Percentiles rank a stretch among this genome's conserved stretches.
Conservation (phyloP, 108 stramenopile species). For the Skeletonema tropicum region DNA sequence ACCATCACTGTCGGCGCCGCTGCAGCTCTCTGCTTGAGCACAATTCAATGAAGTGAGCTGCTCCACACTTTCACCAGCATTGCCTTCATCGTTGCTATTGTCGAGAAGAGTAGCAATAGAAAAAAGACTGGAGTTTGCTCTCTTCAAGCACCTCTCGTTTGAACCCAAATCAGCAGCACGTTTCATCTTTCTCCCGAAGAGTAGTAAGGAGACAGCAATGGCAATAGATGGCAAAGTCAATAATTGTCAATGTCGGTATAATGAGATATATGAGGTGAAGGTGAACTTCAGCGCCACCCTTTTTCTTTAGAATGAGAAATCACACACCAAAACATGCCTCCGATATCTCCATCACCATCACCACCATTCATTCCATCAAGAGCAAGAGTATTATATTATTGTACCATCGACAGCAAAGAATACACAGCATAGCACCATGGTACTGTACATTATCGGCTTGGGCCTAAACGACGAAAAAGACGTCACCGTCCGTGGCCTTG, state of each 20-base stretch:
- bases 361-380: too few relatives aligned
- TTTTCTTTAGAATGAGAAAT: too few relatives aligned
- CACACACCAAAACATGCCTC: too few relatives aligned
- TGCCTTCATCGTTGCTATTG: slow-evolving; percentile 12
- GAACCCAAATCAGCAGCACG: neutral
- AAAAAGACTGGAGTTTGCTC: slow-evolving; percentile 47
- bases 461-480: slow-evolving; percentile 98
- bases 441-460: slow-evolving; percentile 96
- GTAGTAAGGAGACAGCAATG: too few relatives aligned
- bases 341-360: too few relatives aligned
- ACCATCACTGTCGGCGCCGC: too few relatives aligned
- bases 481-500: slow-evolving; percentile 96
- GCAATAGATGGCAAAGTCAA: too few relatives aligned
- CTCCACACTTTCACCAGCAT: neutral
- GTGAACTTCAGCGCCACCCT: too few relatives aligned
- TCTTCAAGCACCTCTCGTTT: slow-evolving; percentile 11
- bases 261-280: too few relatives aligned
- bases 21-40: neutral
- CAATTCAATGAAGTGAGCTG: neutral
- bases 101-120: slow-evolving; percentile 42
- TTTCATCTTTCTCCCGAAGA: neutral
- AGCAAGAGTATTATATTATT: too few relatives aligned
- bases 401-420: neutral
- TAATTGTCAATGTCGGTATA: too few relatives aligned
- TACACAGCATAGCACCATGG: slow-evolving; percentile 60